Base-by-base conservation (phyloP, 441 rosid genomes). In the Gossypium gossypioides region DNA sequence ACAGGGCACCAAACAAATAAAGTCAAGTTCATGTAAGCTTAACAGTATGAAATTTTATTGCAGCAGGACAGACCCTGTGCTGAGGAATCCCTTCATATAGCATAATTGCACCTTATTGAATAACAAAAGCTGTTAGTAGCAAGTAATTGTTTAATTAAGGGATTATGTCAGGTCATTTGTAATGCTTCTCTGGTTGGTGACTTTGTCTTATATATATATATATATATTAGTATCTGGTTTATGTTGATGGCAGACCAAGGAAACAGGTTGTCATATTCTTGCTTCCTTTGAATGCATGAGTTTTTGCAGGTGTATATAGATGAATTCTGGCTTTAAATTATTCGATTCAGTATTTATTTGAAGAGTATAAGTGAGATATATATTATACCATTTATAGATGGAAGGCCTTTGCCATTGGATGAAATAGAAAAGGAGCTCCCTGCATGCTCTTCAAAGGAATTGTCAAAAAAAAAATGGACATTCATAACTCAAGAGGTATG, bases 401-500 rank as follows among this genome's bases (percentile, higher is more conserved):
- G 98, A 62, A 72, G 77, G 46, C 85, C 90, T 56, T 69, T 93
- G 71, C 65, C 64, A 9, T 81, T 87, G 83, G 84, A 83, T 64
- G 93, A 85, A 68, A 79, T 93, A n/a, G 92, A 85, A 77, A 82
- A 72, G 69, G 89, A 86, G 64, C 84, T 92, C 58, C 97, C 99
- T 4, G 75, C 87, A 2, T 82, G 84, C 80, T 89, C 96, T 60
- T 75, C 85, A 10, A 88, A 82, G 80, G 85, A 80, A 69, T 66
- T 89, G 78, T 34, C 81, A 58, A 84, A 87, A 68, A 86, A 90
- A 13, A 94, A 89, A 76, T 89, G 96, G 97, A 85, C 91, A 18
- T 93, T 90, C 83, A 85, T 91, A 78, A 90, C 95, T 64, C 93
- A 79, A 48, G 96, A 91, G 92, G 97, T 78, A 76, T 13, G 0